Base-by-base conservation (phyloP, 306 rosid species). In the Arachis stenosperma region DNA sequence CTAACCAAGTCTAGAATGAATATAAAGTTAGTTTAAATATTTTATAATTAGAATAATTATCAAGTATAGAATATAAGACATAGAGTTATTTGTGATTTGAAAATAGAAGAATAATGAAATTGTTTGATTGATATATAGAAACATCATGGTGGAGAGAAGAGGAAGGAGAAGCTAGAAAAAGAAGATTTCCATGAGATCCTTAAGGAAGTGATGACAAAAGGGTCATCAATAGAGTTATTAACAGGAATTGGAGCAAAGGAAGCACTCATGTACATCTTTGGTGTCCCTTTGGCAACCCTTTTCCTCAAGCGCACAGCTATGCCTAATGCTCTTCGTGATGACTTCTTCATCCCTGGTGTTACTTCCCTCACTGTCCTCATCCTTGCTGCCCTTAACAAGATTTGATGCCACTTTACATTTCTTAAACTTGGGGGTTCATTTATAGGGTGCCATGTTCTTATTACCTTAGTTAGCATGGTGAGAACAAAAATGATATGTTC, bases 321-420 rank as follows among this genome's bases (percentile, higher is more conserved):
- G 81, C 92, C 89, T 3, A 41, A 40, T 1, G 73, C 47, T 2
- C 10, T 90, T 44, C 70, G 73, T 9, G 78, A 88, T 51, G 90
- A 86, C 3, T 0, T 55, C 40, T 84, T 90, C 82, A 84, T 86
- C 61, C 93, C 96, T 5, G 81, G 67, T 3, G 30, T 85, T 75
- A 90, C 96, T 78, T 90, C 93, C 6, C 9, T 64, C 15, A 88
- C 93, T 3, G 91, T 76, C 61, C 82, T 85, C 22, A 6, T 78
- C 30, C 91, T 90, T 27, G 91, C 91, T 42, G 78, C 57, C 51
- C 86, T 88, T 4, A 86, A 90, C 75, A 90, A 88, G 81, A 80
- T 90, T 15, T 86, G 75, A 22, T 22, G 27, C 27, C 27, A 22
- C 27, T 22, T 22, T 1, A 22, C 27, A 22, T 22, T 22, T 22